A percentile compares a stretch with the other conserved stretches of the same genome.
These are phyloP conservation scores for Penicillium nordicum DNA, from an alignment of 2,329 filamentous ascomycete species.

Conservation along the genomic window DNA sequence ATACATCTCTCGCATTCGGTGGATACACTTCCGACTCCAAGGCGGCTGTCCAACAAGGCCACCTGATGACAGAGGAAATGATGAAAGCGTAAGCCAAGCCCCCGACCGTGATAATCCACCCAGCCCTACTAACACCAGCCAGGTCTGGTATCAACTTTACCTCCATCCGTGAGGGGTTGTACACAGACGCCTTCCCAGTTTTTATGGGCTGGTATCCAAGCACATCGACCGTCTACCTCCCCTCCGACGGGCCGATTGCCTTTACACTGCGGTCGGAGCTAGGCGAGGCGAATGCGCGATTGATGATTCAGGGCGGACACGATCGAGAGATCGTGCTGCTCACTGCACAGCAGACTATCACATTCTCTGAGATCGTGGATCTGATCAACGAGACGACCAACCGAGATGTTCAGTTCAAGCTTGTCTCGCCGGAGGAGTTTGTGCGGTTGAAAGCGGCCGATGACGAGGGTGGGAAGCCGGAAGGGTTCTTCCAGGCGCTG, in stretches of 20 bases:
- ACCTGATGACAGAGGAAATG: constrained; percentile 56
- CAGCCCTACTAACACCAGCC: not conserved
- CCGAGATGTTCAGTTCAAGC: constrained; percentile 31
- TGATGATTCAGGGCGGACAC: constrained; percentile 45
- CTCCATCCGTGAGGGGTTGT: constrained; percentile 57
- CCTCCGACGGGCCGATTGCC: constrained; percentile 46
- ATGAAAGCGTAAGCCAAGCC: constrained; percentile 35
- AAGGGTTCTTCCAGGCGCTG: constrained; percentile 40
- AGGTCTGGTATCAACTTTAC: constrained; percentile 49
- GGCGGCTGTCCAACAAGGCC: constrained; percentile 57
- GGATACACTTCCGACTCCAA: constrained; percentile 39
- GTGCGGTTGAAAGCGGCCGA: constrained; percentile 26
- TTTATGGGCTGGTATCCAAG: constrained; percentile 49
- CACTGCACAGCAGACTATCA: constrained; percentile 37
- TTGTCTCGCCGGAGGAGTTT: constrained; percentile 37
- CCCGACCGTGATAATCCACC: not conserved
- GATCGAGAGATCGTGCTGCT: constrained; percentile 40
- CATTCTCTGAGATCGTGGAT: constrained; percentile 35
- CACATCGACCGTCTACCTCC: constrained; percentile 29
- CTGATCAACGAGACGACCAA: constrained; percentile 39
- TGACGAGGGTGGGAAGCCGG: constrained; percentile 39
- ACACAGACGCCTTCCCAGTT: constrained; percentile 58
- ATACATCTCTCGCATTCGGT: constrained; percentile 59
- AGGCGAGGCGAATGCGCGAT: constrained; percentile 52
- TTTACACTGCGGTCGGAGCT: constrained; percentile 54